These are phyloP conservation scores for Bonia amplexicaulis DNA, from an alignment of 176 grass and related monocot species.

Conservation along the genomic window DNA sequence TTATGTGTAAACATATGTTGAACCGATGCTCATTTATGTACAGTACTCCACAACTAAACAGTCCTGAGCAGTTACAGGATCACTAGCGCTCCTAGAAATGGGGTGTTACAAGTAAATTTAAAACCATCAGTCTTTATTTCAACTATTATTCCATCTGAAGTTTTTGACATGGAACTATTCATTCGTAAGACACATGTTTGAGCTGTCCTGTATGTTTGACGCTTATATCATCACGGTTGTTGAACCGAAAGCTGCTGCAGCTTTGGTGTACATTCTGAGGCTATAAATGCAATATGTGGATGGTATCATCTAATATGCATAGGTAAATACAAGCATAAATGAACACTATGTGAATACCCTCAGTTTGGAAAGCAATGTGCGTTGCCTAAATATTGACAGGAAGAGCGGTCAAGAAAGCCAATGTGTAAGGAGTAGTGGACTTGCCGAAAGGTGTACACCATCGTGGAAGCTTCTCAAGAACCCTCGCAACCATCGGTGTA, in stretches of 20 bases:
- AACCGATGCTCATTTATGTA: too few relatives aligned
- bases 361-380: neutral
- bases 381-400: slow-evolving; percentile 60
- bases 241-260: neutral
- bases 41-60: too few relatives aligned
- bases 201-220: neutral
- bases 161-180: neutral
- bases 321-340: slow-evolving; percentile 27
- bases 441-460: slow-evolving; percentile 85
- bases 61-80: too few relatives aligned
- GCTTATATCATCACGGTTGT: neutral
- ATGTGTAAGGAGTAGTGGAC: slow-evolving; percentile 60
- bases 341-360: slow-evolving; percentile 7
- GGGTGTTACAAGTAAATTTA: neutral
- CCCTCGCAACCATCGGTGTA: slow-evolving; percentile 49
- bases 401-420: slow-evolving; percentile 82
- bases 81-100: too few relatives aligned
- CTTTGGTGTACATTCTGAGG: slow-evolving; percentile 11
- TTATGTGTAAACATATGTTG: too few relatives aligned
- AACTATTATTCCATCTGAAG: neutral
- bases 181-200: neutral
- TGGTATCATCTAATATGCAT: slow-evolving; percentile 6
- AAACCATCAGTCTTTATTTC: neutral
- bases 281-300: slow-evolving; percentile 29
- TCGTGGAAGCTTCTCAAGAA: slow-evolving; percentile 70